Evolutionary conservation across 108 stramenopile genomes (phyloP), one percentile per base, ranked within the genome.

Genomic region (Nannochloropsis gaditana): DNA sequence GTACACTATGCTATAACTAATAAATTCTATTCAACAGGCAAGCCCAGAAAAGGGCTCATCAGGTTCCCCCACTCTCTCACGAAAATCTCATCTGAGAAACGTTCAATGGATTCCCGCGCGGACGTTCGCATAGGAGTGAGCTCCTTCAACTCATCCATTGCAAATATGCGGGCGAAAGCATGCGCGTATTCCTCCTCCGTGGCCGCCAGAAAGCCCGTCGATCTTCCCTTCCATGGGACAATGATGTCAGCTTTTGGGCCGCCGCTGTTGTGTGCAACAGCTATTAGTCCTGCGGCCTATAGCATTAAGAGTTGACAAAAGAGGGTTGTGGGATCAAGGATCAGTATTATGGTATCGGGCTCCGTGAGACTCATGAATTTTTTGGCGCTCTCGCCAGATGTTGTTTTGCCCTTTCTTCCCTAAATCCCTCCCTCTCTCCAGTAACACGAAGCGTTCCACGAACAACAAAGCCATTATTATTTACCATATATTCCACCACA

Each of bases 401-500:
- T 31, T 31, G 31, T 31, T 31, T 31, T 31, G 31, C 31, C 31
- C 31, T 31, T 31, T 31, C 31, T 31, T 31, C 31, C 31, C 31
- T 31, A 0, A 31, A 31, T 31, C 31, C 31, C 31, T 31, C 31
- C 31, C 31, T 31, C 31, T 31, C 31, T 31, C 31, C 31, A 31
- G 31, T 31, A 31, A 31, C 31, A 31, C 31, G 31, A 31, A 31
- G 31, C 0, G 31, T 31, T 31, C 31, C 0, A 31, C 31, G 31
- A 31, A 31, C 31, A 31, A 31, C 31, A 31, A 31, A 31, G 31
- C 31, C 31, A 31, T 31, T 31, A 1, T 31, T 15, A 84, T 45
- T 11, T 21, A 84, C 84, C 94, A 95, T 94, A 94, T 97, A 96
- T 91, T 99, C 99, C 84, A 99, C 99, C 43, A 99, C 95, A 15